Evolutionary conservation across 805 yeast genomes (phyloP).

Genomic region (Starmerella khaoyaiensis): DNA sequence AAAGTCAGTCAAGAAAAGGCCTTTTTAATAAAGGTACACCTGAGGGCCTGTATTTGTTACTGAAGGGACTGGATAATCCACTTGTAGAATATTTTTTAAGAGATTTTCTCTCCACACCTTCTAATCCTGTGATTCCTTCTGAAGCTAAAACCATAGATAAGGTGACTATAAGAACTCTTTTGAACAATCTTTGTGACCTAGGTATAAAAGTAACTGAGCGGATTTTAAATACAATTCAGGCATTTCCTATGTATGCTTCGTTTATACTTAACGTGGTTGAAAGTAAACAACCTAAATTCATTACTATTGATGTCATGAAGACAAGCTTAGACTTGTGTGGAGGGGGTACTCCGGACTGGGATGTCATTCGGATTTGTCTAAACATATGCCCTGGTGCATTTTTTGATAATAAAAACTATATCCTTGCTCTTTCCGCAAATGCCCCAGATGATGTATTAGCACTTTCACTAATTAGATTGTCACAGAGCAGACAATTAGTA

Average conservation of each 20-base stretch:
- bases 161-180: too few relatives aligned
- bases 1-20: neutral
- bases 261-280: slow-evolving; percentile 2
- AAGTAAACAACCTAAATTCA: neutral
- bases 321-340: neutral
- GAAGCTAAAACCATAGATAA: too few relatives aligned
- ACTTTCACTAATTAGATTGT: neutral
- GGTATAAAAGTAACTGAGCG: slow-evolving; percentile 7
- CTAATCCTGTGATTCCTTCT: neutral
- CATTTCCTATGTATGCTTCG: slow-evolving; percentile 6
- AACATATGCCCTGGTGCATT: slow-evolving; percentile 6
- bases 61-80: neutral
- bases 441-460: slow-evolving; percentile 4
- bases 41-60: neutral
- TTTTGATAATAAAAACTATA: neutral
- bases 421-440: neutral
- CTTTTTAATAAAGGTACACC: neutral
- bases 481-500: slow-evolving; percentile 4
- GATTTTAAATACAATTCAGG: slow-evolving; percentile 1
- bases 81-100: neutral
- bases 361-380: slow-evolving; percentile 3
- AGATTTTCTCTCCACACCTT: too few relatives aligned
- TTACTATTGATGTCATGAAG: slow-evolving; percentile 3
- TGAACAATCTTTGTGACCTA: too few relatives aligned
- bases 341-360: slow-evolving; percentile 1